Evolutionary conservation across 1,139 yeast genomes (phyloP), one percentile per base, ranked within the genome.

Genomic region (Yamadazyma triangularis): DNA sequence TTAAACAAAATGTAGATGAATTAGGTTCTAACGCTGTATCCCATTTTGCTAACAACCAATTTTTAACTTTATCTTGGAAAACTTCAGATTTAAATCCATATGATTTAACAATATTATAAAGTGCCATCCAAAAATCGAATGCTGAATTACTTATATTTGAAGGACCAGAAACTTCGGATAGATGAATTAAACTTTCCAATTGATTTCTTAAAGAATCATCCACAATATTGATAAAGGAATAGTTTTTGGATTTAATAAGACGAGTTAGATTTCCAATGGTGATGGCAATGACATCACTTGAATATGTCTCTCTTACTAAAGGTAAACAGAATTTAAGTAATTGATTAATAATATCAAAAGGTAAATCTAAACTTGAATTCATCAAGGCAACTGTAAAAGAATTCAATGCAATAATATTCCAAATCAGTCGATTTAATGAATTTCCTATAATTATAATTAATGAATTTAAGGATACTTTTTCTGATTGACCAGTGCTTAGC

Each of bases 161-260:
- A 1, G 91, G 89, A 0, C 89, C 89, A 45, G 70, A 72, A 2
- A 77, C 58, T 26, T 74, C 79, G 0, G 84, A 57, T 10, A 73
- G 50, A 26, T 77, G 82, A 25, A 73, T 54, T 2, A 76, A 34
- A 20, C 67, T 70, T 27, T 69, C 71, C 15, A 77, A 50, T 41
- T 71, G 74, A 23, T 63, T 70, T 1, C 58, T 34, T 4, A 75
- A 31, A 1, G 41, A 13, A 9, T 26, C 25, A 20, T 42, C 47
- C 4, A 18, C 6, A 7, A 18, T 18, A 18, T 18, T 9, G 9
- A 18, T 18, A 9, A 18, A 18, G 9, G 20, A 18, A 18, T 9
- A 18, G 20, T 18, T 8, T 26, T 9, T 11, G 28, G 4, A 8
- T 32, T 7, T 9, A 7, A 9, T 18, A 7, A 18, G 9, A 18